Conservation (phyloP, 495 filamentous ascomycete species). For the Lindgomyces ingoldianus region DNA sequence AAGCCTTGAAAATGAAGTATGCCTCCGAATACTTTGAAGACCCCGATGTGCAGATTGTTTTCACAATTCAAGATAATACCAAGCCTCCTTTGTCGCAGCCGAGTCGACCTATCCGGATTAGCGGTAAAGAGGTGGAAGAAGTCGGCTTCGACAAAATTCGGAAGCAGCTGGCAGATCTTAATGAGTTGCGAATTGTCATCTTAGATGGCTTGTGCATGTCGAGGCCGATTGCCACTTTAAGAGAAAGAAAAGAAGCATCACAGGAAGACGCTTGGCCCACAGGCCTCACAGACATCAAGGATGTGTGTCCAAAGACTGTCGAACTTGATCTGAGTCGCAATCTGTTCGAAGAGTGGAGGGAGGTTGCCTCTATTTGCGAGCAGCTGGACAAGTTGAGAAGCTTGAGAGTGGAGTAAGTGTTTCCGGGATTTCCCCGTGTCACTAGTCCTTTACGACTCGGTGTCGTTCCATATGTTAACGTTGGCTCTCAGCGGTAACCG, state of each 20-base stretch:
- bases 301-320: slow-evolving; percentile 58
- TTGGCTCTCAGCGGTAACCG: slow-evolving; percentile 67
- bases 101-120: slow-evolving; percentile 64
- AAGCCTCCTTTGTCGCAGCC: background rate
- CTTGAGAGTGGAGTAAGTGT: slow-evolving; percentile 69
- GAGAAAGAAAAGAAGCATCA: slow-evolving; percentile 38
- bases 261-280: background rate
- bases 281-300: slow-evolving; percentile 25
- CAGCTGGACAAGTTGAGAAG: slow-evolving; percentile 62
- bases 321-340: slow-evolving; percentile 89
- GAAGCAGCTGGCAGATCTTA: slow-evolving; percentile 70
- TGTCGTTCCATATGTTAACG: background rate
- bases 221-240: slow-evolving; percentile 46
- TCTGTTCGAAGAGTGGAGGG: slow-evolving; percentile 65
- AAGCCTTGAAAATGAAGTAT: slow-evolving; percentile 83
- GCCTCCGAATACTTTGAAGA: slow-evolving; percentile 53
- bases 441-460: background rate
- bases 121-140: slow-evolving; percentile 88
- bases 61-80: slow-evolving; percentile 27
- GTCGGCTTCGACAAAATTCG: slow-evolving; percentile 94
- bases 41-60: slow-evolving; percentile 32
- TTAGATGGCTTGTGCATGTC: slow-evolving; percentile 72
- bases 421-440: background rate
- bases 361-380: slow-evolving; percentile 68
- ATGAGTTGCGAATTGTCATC: slow-evolving; percentile 76